phyloP scores from a whole-genome alignment of 108 stramenopile species.

The Cylindrotheca closterium region DNA sequence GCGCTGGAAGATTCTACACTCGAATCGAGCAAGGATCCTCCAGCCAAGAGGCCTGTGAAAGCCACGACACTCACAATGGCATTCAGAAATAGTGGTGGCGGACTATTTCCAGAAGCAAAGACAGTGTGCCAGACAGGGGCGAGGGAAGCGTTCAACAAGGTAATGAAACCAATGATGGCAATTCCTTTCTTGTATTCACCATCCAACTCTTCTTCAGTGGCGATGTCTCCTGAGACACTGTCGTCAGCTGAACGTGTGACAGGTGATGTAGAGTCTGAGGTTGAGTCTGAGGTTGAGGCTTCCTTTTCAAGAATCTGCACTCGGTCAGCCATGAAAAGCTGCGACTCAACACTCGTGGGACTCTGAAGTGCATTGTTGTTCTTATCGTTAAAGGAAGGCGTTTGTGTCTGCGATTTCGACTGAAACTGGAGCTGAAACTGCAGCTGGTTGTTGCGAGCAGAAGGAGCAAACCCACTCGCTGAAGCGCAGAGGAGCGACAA shows the following conservation, averaged over 20 bases:
- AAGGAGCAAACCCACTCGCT: not conserved
- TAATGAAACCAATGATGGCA: slow-evolving; percentile 25
- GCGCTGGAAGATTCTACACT: slow-evolving; percentile 5
- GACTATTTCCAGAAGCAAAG: slow-evolving; percentile 10
- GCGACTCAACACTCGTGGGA: no score
- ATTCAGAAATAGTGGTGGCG: slow-evolving; percentile 29
- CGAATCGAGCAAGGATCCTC: slow-evolving; percentile 23
- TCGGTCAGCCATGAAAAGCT: not conserved
- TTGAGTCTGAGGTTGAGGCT: not conserved
- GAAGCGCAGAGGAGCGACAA: not conserved
- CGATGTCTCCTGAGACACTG: no score
- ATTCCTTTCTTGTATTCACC: slow-evolving; percentile 20
- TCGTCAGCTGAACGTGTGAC: not conserved
- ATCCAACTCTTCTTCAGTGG: slow-evolving; percentile 4
- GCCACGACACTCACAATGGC: slow-evolving; percentile 25
- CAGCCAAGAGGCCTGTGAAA: slow-evolving; percentile 16
- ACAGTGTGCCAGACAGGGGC: slow-evolving; percentile 28
- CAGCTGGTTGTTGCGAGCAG: no score
- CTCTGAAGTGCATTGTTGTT: no score
- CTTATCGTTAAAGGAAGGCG: no score
- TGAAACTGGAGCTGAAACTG: no score
- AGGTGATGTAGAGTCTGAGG: not conserved
- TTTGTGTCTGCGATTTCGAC: no score
- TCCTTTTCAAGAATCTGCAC: not conserved
- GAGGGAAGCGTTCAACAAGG: slow-evolving; percentile 22